Evolutionary conservation across 2,329 filamentous ascomycete species (phyloP), one percentile per base, ranked within the genome.

Genomic region (Plenodomus lindquistii): DNA sequence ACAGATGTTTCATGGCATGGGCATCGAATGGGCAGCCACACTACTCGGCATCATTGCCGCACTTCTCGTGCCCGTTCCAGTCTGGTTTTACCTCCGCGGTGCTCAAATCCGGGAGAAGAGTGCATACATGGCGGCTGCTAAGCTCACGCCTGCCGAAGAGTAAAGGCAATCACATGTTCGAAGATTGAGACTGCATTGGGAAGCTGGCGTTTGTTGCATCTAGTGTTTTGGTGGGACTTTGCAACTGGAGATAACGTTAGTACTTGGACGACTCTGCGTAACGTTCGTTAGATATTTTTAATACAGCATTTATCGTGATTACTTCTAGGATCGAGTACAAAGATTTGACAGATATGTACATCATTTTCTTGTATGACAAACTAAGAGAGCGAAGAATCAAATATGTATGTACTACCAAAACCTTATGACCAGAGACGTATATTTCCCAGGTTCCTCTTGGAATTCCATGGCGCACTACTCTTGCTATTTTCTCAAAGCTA

Each of bases 1-100:
- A 2, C 79, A 82, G 55, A 82, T 83, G 80, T 81, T 81, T 56
- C 50, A 80, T 19, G 77, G 76, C 37, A 77, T 81, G 66, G 79
- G 79, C 13, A 75, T 81, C 16, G 62, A 80, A 39, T 79, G 72
- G 66, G 75, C 75, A 0, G 62, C 69, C 22, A 78, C 75, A 2
- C 53, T 79, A 9, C 67, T 79, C 1, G 77, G 77, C 2, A 74
- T 68, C 38, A 56, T 79, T 9, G 75, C 76, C 15, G 66, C 69
- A 4, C 44, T 72, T 0, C 67, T 79, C n/a, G 71, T 77, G 0
- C 77, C 77, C 10, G 69, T 79, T 16, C 77, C 75, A 0, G 55
- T 78, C 5, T 65, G 73, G 52, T 79, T 78, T 55, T 77, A 74
- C 40, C 62, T 73, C 24, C 64, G 62, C 36, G 77, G 77, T 27